Evolutionary conservation across 768 basidiomycete species (phyloP).

Genomic region (Auricularia sp.): DNA sequence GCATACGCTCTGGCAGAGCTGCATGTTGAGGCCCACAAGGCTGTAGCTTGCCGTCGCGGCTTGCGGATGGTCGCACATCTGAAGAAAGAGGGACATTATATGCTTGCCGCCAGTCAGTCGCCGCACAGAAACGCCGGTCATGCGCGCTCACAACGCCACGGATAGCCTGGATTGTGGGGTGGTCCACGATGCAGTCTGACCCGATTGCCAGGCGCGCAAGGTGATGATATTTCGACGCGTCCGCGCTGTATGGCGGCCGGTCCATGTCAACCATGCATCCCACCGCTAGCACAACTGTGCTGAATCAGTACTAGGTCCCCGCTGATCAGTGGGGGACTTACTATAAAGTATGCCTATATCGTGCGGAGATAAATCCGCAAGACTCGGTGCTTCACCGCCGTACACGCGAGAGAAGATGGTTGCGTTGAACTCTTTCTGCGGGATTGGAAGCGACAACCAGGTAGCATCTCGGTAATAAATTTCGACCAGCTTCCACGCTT

Average conservation of each 20-base stretch:
- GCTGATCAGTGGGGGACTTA: background rate
- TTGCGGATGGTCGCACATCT: no score
- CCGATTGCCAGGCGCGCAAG: background rate
- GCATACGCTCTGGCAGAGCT: no score
- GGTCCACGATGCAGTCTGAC: background rate
- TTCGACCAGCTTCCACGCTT: background rate
- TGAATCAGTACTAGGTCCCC: background rate
- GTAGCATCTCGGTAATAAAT: background rate
- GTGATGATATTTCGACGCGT: background rate
- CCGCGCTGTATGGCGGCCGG: background rate
- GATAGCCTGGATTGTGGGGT: background rate
- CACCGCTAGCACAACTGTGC: slow-evolving; percentile 26
- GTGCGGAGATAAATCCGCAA: background rate
- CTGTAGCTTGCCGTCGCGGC: no score
- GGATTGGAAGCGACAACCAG: background rate
- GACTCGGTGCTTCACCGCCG: background rate
- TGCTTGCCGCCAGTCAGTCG: no score
- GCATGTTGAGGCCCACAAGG: no score
- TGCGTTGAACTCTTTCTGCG: background rate
- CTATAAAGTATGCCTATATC: slow-evolving; percentile 49
- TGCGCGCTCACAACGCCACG: no score
- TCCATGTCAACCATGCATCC: background rate
- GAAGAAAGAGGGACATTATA: no score
- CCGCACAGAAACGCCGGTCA: no score
- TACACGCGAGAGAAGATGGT: slow-evolving; percentile 33